Conservation (phyloP, 495 filamentous ascomycete genomes). For the Penicillium waksmanii region DNA sequence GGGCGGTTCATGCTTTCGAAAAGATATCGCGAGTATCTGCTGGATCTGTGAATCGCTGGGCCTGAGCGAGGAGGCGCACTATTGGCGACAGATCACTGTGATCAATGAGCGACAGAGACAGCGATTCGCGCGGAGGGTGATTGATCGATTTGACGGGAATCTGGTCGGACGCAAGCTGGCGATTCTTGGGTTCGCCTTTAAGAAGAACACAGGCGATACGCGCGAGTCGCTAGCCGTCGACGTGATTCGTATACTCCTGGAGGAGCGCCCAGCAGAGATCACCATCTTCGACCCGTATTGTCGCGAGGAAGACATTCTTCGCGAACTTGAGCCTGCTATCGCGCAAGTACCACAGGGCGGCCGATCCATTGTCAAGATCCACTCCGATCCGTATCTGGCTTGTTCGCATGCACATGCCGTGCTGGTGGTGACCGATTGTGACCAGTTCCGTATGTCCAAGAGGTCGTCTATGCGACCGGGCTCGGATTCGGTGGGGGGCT, state of each 20-base stretch:
- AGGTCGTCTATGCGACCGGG: constrained; percentile 6
- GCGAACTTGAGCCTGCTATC: constrained; percentile 35
- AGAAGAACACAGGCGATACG: constrained; percentile 76
- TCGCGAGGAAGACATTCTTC: constrained; percentile 43
- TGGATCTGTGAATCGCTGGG: constrained; percentile 70
- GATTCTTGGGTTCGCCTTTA: constrained; percentile 75
- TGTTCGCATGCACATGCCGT: constrained; percentile 37
- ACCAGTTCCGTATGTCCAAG: constrained; percentile 21
- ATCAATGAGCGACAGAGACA: constrained; percentile 77
- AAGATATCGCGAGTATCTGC: constrained; percentile 72
- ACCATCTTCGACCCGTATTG: constrained; percentile 74
- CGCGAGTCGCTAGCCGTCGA: constrained; percentile 69
- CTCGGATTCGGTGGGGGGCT: neutral
- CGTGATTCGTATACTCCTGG: constrained; percentile 63
- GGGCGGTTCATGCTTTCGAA: constrained; percentile 74
- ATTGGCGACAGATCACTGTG: constrained; percentile 69
- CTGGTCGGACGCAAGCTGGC: constrained; percentile 69
- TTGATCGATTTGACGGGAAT: constrained; percentile 67
- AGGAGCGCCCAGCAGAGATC: constrained; percentile 58
- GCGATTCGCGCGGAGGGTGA: constrained; percentile 60
- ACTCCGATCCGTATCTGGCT: constrained; percentile 39
- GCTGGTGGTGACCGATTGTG: constrained; percentile 37
- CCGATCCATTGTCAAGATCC: constrained; percentile 31
- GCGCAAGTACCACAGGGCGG: constrained; percentile 14
- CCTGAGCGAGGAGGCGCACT: constrained; percentile 69